Base-by-base conservation (phyloP, 805 yeast species). In the Candida argentea region DNA sequence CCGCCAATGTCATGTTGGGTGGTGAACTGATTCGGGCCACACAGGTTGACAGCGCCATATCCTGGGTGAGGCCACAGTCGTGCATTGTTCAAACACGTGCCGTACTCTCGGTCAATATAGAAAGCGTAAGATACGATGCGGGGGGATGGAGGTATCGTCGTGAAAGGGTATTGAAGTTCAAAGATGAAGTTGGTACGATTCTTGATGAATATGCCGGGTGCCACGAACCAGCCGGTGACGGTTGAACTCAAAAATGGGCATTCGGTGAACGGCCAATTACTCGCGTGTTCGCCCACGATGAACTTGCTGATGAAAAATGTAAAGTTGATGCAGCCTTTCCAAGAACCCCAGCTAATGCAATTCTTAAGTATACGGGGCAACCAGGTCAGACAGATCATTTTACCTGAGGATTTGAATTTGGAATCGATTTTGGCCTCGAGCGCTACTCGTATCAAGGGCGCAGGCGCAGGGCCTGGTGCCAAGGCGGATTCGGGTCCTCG, bases 231-330 rank as follows among this genome's bases (percentile, higher is more conserved):
- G 55, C 76, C 85, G 28, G 89, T 89, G 2, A 86, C 89, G 29
- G 81, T 87, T 12, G 97, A 87, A 50, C 62, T 89, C 45, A 89
- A 87, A 52, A 85, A 89, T 53, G 96, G 96, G 22, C 82, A 89
- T 4, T 67, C 83, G 4, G 71, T 89, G 5, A 72, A 81, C 43
- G 97, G 97, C 0, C 82, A 87, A 9, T 61, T 89, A 15, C 73
- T 80, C 22, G 73, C 86, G 5, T 94, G 91, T 22, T 67, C 94
- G 3, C 95, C 95, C 16, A 70, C 81, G 37, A 87, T 87, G 97
- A 87, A 87, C 53, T 75, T 87, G 25, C 74, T 84, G 4, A 53
- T 87, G 36, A 75, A 80, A 42, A 81, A 80, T 38, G 89, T 83
- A 26, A 81, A 77, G 41, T 74, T 89, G 69, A 75, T 87, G 3